Evolutionary conservation across 2,329 filamentous ascomycete species (phyloP).

Genomic region (Diaporthe citriasiana): DNA sequence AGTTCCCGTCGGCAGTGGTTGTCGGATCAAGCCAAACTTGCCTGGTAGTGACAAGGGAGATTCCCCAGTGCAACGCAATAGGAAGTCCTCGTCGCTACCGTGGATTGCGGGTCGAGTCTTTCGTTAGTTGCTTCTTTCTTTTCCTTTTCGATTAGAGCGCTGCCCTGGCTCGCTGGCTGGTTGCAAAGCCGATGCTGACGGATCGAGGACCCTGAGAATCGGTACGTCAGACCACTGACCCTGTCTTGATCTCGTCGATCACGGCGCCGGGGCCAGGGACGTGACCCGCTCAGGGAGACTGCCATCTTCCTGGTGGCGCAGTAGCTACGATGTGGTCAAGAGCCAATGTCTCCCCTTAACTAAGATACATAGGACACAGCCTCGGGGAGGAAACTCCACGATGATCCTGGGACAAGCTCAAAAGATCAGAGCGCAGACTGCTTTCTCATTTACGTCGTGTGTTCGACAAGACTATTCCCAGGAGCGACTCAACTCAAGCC

Average conservation of each 20-base stretch:
- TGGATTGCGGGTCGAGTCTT: neutral
- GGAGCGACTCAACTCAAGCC: conserved; percentile 24
- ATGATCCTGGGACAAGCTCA: neutral
- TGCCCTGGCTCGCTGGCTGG: neutral
- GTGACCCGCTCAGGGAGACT: neutral
- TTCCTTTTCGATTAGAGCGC: neutral
- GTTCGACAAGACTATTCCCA: conserved; percentile 32
- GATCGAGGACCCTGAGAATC: conserved; percentile 20
- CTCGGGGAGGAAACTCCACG: too few species aligned
- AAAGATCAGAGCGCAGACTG: conserved; percentile 16
- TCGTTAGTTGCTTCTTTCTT: neutral
- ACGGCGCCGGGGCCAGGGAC: neutral
- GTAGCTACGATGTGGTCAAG: neutral
- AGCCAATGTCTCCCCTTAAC: too few species aligned
- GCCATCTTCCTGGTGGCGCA: neutral
- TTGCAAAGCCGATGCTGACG: conserved; percentile 8
- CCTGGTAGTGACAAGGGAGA: neutral
- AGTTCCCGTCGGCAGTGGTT: conserved; percentile 10
- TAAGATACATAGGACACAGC: too few species aligned
- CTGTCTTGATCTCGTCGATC: conserved; percentile 17
- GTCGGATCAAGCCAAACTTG: neutral
- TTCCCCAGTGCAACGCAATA: neutral
- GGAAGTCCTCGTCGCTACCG: conserved; percentile 19
- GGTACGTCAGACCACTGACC: neutral
- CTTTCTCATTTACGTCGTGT: conserved; percentile 34